These are phyloP conservation scores for Sugiyamaella xylanicola DNA, from an alignment of 1,139 yeast species.

Conservation along the genomic window DNA sequence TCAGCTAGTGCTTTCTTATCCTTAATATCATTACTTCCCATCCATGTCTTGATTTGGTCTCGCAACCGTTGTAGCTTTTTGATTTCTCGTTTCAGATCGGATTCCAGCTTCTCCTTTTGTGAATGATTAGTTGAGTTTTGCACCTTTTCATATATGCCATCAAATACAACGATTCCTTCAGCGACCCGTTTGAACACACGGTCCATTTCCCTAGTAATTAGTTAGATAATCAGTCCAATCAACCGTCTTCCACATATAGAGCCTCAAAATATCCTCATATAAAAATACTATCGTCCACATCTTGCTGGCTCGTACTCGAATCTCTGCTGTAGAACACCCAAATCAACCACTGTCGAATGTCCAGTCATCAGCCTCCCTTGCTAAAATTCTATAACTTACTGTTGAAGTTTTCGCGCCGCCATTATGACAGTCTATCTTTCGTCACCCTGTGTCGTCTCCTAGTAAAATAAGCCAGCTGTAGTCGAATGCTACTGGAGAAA, in stretches of 20 bases:
- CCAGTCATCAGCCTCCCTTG: too few species aligned
- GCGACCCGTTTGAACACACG: constrained; percentile 91
- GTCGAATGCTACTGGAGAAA: neutral
- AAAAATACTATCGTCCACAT: too few species aligned
- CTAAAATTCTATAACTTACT: constrained; percentile 47
- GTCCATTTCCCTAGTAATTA: constrained; percentile 67
- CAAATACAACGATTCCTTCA: constrained; percentile 90
- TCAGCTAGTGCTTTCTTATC: constrained; percentile 81
- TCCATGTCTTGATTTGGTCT: constrained; percentile 96
- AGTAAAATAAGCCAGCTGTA: neutral
- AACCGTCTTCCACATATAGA: neutral
- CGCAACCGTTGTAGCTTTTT: constrained; percentile 91
- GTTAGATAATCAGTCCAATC: constrained; percentile 10
- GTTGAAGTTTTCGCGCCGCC: constrained; percentile 71
- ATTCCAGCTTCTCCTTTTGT: constrained; percentile 92
- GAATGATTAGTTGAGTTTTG: constrained; percentile 80
- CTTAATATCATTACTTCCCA: constrained; percentile 88
- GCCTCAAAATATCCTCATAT: too few species aligned
- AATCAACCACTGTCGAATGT: too few species aligned
- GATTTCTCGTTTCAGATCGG: constrained; percentile 92
- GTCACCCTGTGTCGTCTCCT: neutral
- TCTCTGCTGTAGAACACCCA: too few species aligned
- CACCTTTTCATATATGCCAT: constrained; percentile 82
- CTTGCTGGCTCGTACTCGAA: too few species aligned
- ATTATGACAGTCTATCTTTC: constrained; percentile 38